Evolutionary conservation across 2,329 filamentous ascomycete genomes (phyloP).

Genomic region (Thielaviopsis euricoi): DNA sequence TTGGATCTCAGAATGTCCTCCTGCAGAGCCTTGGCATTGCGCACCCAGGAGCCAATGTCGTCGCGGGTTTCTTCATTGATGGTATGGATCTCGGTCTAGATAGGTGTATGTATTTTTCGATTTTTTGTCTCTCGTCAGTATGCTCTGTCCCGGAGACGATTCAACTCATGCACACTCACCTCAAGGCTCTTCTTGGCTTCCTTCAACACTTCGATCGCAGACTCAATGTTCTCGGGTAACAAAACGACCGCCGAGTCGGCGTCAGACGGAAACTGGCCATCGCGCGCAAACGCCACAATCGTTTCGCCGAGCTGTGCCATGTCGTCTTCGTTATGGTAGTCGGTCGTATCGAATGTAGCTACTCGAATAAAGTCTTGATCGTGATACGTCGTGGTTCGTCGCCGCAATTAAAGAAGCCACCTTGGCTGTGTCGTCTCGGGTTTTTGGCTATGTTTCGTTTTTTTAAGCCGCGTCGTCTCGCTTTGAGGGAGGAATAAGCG

Average conservation of each 20-base stretch:
- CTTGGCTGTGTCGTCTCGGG: not conserved
- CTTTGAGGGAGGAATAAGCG: not conserved
- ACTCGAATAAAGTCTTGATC: too few species aligned
- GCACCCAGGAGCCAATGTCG: conserved; percentile 74
- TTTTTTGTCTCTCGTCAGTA: not conserved
- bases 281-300: conserved; percentile 24
- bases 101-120: not conserved
- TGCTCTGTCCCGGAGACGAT: too few species aligned
- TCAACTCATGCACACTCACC: conserved; percentile 16
- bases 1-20: conserved; percentile 71
- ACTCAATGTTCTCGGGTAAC: conserved; percentile 22
- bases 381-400: too few species aligned
- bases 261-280: conserved; percentile 25
- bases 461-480: too few species aligned
- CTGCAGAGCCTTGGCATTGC: conserved; percentile 68
- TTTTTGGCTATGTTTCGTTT: not conserved
- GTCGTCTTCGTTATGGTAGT: not conserved
- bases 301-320: conserved; percentile 21
- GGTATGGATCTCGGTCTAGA: conserved; percentile 51
- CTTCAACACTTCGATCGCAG: conserved; percentile 24
- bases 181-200: conserved; percentile 23
- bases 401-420: not conserved
- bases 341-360: too few species aligned
- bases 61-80: conserved; percentile 63
- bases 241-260: conserved; percentile 21